Percentiles rank a stretch among this genome's conserved stretches.
phyloP scores from a whole-genome alignment of 768 basidiomycete genomes.

The Lentinula lateritia region DNA sequence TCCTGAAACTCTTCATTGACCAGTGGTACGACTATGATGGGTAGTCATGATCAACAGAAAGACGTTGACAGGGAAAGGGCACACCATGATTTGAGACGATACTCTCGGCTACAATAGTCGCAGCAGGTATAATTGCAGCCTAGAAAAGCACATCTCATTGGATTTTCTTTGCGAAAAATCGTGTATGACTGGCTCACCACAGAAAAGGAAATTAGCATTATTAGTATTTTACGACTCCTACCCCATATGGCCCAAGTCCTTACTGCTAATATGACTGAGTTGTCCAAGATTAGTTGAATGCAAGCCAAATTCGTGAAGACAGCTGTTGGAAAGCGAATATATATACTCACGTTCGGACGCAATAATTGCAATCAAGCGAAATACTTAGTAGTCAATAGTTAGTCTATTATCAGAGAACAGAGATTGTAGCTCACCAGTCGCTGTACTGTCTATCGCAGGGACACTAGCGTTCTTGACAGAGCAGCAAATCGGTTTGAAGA shows the following conservation, averaged over 20 bases:
- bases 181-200: constrained; percentile 5
- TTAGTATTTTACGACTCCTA: constrained; percentile 11
- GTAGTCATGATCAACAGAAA: background rate
- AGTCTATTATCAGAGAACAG: background rate
- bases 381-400: background rate
- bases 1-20: background rate
- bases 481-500: background rate
- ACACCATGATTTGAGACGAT: constrained; percentile 7
- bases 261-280: constrained; percentile 18
- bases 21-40: background rate
- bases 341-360: constrained; percentile 12
- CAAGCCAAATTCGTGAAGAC: background rate
- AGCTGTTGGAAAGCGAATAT: background rate
- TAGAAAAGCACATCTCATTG: background rate
- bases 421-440: background rate
- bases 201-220: constrained; percentile 7
- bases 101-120: constrained; percentile 10
- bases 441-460: background rate
- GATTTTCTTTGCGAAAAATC: background rate
- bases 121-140: constrained; percentile 11
- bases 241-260: constrained; percentile 24
- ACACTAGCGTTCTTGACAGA: background rate
- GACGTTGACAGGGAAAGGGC: background rate
- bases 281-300: background rate
- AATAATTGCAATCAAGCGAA: constrained; percentile 11